Conservation (phyloP, 2,329 filamentous ascomycete genomes). For the Colletotrichum tamarilloi region DNA sequence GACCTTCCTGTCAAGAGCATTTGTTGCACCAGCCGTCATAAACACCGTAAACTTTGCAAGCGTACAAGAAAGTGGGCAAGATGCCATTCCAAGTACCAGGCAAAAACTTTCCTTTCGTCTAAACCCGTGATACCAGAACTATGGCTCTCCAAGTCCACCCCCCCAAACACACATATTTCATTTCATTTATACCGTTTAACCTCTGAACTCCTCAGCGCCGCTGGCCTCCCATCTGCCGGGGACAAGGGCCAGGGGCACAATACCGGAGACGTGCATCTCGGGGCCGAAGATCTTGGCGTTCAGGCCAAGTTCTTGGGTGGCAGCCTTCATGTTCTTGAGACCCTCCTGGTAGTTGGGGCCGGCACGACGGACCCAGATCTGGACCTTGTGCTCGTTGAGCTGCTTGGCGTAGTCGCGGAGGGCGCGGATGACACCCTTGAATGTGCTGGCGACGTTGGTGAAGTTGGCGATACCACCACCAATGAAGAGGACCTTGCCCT, state of each 20-base stretch:
- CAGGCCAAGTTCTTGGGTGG: slow-evolving; percentile 91
- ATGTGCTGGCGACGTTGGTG: slow-evolving; percentile 98
- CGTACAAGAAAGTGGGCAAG: slow-evolving; percentile 37
- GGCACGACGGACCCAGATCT: slow-evolving; percentile 93
- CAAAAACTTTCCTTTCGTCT: slow-evolving; percentile 35
- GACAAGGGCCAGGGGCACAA: slow-evolving; percentile 89
- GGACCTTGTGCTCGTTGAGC: slow-evolving; percentile 94
- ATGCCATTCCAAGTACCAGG: slow-evolving; percentile 30
- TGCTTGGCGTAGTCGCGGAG: slow-evolving; percentile 88
- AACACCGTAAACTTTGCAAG: slow-evolving; percentile 37
- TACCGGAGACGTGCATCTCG: slow-evolving; percentile 97
- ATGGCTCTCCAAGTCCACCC: slow-evolving; percentile 18
- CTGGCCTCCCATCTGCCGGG: slow-evolving; percentile 73
- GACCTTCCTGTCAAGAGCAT: slow-evolving; percentile 34
- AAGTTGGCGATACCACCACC: slow-evolving; percentile 99
- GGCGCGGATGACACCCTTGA: slow-evolving; percentile 99
- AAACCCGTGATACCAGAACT: slow-evolving; percentile 26
- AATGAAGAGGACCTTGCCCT: slow-evolving; percentile 99
- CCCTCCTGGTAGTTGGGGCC: slow-evolving; percentile 99
- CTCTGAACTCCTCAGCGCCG: slow-evolving; percentile 70
- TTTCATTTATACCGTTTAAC: slow-evolving; percentile 49
- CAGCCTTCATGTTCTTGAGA: slow-evolving; percentile 99
- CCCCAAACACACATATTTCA: slow-evolving; percentile 7
- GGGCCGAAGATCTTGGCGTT: slow-evolving; percentile 72
- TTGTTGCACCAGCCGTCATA: slow-evolving; percentile 36